These are phyloP conservation scores for Tuber calosporum DNA, from an alignment of 495 filamentous ascomycete genomes.

Conservation along the genomic window DNA sequence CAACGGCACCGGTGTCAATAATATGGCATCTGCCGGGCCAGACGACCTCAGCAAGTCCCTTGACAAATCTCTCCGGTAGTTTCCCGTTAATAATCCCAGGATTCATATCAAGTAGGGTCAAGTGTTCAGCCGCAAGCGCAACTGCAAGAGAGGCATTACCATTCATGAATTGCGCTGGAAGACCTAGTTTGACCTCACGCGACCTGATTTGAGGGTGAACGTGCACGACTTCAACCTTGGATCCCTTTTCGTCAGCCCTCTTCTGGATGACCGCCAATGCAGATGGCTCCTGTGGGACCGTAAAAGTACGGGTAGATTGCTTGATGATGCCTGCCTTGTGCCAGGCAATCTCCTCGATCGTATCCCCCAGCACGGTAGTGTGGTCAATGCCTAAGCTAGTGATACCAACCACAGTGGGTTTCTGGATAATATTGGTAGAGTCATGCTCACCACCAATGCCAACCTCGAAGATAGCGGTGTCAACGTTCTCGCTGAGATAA, in stretches of 20 bases:
- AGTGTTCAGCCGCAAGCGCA: constrained; percentile 52
- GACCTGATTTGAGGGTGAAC: constrained; percentile 57
- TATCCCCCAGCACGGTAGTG: constrained; percentile 65
- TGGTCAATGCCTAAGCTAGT: constrained; percentile 90
- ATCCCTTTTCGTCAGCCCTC: constrained; percentile 60
- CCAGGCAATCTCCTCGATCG: constrained; percentile 91
- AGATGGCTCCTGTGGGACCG: constrained; percentile 58
- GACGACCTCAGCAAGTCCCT: constrained; percentile 65
- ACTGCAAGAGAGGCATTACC: constrained; percentile 78
- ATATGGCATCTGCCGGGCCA: constrained; percentile 81
- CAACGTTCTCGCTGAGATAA: constrained; percentile 71
- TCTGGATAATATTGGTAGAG: constrained; percentile 77
- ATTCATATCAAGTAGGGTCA: constrained; percentile 18
- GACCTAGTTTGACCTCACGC: constrained; percentile 57
- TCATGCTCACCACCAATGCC: constrained; percentile 93
- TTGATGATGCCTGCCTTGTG: constrained; percentile 96
- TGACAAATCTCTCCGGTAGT: constrained; percentile 61
- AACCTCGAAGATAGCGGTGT: constrained; percentile 81
- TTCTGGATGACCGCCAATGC: constrained; percentile 63
- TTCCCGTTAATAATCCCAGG: constrained; percentile 14
- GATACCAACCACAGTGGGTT: constrained; percentile 67
- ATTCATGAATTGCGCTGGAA: constrained; percentile 76
- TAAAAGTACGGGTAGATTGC: constrained; percentile 59
- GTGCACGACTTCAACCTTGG: constrained; percentile 53
- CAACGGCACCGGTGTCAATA: constrained; percentile 54